These are phyloP conservation scores for Candida verbasci DNA, from an alignment of 805 yeast genomes.

Conservation along the genomic window DNA sequence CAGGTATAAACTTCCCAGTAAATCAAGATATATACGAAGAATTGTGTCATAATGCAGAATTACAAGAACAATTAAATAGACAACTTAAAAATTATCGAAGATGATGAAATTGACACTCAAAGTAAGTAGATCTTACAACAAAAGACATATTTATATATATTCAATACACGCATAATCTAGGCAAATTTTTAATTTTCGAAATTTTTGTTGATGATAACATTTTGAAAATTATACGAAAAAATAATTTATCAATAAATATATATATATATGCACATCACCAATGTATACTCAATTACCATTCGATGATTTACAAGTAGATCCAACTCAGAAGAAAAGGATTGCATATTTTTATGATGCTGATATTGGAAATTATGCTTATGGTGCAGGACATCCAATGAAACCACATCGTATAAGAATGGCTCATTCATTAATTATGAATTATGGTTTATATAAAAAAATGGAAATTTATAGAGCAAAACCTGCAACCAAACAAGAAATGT, in stretches of 20 bases:
- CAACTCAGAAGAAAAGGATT: conserved; percentile 36
- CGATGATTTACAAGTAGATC: conserved; percentile 41
- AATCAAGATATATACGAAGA: conserved; percentile 39
- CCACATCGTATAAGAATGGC: conserved; percentile 99
- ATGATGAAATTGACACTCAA: not conserved
- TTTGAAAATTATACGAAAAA: not conserved
- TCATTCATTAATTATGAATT: conserved; percentile 93
- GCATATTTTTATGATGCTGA: conserved; percentile 59
- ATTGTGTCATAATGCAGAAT: conserved; percentile 34
- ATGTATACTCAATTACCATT: conserved; percentile 43
- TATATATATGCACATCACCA: too few species aligned
- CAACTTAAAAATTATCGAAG: conserved; percentile 31
- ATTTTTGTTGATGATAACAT: too few species aligned
- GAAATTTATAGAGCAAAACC: conserved; percentile 96
- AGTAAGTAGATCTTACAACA: conserved; percentile 1
- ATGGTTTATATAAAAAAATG: conserved; percentile 94
- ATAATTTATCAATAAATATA: conserved; percentile 1
- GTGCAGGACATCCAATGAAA: conserved; percentile 98
- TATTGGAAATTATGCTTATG: conserved; percentile 96
- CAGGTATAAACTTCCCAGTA: conserved; percentile 52
- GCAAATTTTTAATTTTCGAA: too few species aligned
- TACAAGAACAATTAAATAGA: conserved; percentile 43
- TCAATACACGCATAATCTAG: too few species aligned
- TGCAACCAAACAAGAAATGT: conserved; percentile 96
- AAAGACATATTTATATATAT: too few species aligned